phyloP scores from a whole-genome alignment of 495 filamentous ascomycete species.

The Penicillium ucsense region DNA sequence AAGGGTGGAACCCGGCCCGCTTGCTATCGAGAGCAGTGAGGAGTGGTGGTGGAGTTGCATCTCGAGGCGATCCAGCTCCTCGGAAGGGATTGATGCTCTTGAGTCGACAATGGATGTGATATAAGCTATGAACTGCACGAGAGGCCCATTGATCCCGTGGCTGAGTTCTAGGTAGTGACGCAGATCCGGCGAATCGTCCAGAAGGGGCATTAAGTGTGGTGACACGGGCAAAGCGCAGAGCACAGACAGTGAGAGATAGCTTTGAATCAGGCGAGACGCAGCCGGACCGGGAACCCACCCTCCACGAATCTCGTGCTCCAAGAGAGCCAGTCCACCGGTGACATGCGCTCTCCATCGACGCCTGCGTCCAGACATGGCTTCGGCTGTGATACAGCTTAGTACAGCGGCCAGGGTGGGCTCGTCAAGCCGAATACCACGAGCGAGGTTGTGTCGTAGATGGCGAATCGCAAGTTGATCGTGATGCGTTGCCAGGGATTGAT shows the following conservation, averaged over 20 bases:
- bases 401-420: conserved; percentile 15
- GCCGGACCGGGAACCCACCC: conserved; percentile 13
- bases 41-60: conserved; percentile 17
- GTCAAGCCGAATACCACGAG: conserved; percentile 9
- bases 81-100: neutral
- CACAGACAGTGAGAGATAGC: conserved; percentile 18
- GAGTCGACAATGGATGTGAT: conserved; percentile 11
- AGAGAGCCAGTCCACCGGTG: conserved; percentile 14
- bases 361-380: conserved; percentile 20
- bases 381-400: conserved; percentile 16
- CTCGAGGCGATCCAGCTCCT: conserved; percentile 13
- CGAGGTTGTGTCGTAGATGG: conserved; percentile 13
- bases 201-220: conserved; percentile 7
- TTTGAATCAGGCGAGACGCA: conserved; percentile 14
- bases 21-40: conserved; percentile 4
- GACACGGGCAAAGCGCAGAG: conserved; percentile 19
- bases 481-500: conserved; percentile 17
- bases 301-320: conserved; percentile 14
- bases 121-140: conserved; percentile 14
- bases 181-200: conserved; percentile 12
- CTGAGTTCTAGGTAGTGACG: conserved; percentile 16
- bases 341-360: conserved; percentile 20
- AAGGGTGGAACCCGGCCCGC: conserved; percentile 6
- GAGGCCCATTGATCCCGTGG: conserved; percentile 12
- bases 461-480: conserved; percentile 17